Evolutionary conservation across 805 yeast species (phyloP).

Genomic region (Lipomyces lipofer): DNA sequence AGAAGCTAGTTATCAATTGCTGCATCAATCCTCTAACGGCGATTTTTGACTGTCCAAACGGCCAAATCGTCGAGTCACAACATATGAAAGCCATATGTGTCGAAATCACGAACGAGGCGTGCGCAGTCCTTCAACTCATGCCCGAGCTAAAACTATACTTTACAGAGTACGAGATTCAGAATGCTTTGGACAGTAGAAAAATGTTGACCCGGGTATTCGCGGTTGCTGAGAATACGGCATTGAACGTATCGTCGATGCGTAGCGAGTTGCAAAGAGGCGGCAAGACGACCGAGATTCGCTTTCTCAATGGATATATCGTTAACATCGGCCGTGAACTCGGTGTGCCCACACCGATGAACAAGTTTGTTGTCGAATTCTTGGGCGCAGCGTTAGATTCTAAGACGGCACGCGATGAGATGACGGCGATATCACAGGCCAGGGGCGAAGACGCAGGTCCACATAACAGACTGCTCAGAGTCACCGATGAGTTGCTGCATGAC

Average conservation of each 20-base stretch:
- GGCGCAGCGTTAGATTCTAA: no score
- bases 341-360: constrained; percentile 18
- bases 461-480: no score
- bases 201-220: constrained; percentile 42
- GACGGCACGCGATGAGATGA: no score
- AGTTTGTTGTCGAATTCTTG: no score
- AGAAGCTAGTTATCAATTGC: constrained; percentile 75
- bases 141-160: constrained; percentile 13
- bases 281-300: constrained; percentile 69
- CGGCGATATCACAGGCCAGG: no score
- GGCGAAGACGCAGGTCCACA: no score
- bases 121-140: constrained; percentile 27
- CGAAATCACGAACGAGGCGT: constrained; percentile 42
- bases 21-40: constrained; percentile 86
- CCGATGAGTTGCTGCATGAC: no score
- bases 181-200: constrained; percentile 37
- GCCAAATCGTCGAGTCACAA: constrained; percentile 54
- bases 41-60: constrained; percentile 72
- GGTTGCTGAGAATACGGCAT: constrained; percentile 50
- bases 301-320: constrained; percentile 79
- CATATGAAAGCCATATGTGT: background rate
- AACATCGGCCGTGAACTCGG: constrained; percentile 4
- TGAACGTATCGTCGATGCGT: constrained; percentile 70
- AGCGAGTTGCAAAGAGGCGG: constrained; percentile 50
- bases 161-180: constrained; percentile 6